Evolutionary conservation across 2,329 filamentous ascomycete genomes (phyloP).

Genomic region (Talaromyces sp.): DNA sequence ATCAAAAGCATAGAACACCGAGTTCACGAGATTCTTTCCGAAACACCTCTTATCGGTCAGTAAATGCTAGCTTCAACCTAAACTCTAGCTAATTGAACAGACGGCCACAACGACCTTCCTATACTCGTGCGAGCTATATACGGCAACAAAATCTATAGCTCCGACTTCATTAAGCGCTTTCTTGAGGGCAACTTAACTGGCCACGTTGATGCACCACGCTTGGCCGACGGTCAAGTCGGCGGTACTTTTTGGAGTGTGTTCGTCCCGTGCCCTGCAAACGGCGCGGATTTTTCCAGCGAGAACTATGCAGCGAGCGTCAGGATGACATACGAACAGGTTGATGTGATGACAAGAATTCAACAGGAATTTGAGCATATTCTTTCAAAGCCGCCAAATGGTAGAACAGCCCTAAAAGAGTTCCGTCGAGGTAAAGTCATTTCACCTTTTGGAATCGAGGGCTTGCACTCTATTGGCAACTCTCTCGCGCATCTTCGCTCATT

Average conservation of each 20-base stretch:
- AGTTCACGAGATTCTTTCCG: slow-evolving; percentile 43
- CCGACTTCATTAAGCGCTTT: slow-evolving; percentile 72
- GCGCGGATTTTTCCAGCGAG: slow-evolving; percentile 68
- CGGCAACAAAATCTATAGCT: slow-evolving; percentile 72
- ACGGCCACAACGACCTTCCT: slow-evolving; percentile 87
- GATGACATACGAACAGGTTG: slow-evolving; percentile 35
- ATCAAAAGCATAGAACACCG: slow-evolving; percentile 33
- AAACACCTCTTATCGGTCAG: slow-evolving; percentile 50
- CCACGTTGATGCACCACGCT: slow-evolving; percentile 76
- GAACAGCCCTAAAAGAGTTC: slow-evolving; percentile 61
- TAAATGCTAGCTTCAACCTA: neutral
- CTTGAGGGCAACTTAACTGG: slow-evolving; percentile 62
- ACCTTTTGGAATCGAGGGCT: slow-evolving; percentile 76
- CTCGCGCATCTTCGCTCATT: slow-evolving; percentile 66
- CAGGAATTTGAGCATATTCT: slow-evolving; percentile 47
- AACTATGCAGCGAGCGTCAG: slow-evolving; percentile 59
- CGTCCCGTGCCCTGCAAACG: slow-evolving; percentile 69
- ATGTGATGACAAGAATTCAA: slow-evolving; percentile 34
- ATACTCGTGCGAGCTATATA: slow-evolving; percentile 65
- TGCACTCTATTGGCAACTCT: slow-evolving; percentile 89
- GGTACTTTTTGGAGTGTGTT: slow-evolving; percentile 95
- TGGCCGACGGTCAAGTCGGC: slow-evolving; percentile 63
- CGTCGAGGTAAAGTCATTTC: slow-evolving; percentile 65
- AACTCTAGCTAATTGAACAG: slow-evolving; percentile 43
- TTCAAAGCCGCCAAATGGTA: slow-evolving; percentile 55